Base-by-base conservation (phyloP, 2,329 filamentous ascomycete genomes). In the Raffaelea ambrosiae region DNA sequence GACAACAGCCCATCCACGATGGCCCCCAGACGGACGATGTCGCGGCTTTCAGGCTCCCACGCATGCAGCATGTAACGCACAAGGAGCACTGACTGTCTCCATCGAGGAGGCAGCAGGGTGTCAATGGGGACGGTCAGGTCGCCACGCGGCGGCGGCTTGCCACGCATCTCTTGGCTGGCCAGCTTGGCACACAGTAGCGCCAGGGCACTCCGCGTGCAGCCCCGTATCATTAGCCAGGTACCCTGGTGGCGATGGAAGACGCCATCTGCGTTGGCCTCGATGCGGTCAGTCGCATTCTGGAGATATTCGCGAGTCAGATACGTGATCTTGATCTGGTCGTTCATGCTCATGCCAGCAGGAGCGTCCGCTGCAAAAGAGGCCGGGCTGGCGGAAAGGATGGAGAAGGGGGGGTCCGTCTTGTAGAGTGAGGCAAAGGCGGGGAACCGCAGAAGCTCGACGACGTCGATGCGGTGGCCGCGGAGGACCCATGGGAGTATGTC, bases 201-300 rank as follows among this genome's bases (percentile, higher is more conserved):
- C 20, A 51, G 35, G 2, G 47, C 49, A 23, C 46, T 51, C 2
- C 49, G 23, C 11, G 46, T 44, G 14, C 46, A 48, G 18, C 43
- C 46, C 16, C 49, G 49, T 5, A 51, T 40, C 23, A 40, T 44
- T 3, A 51, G 44, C 49, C 49, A 51, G 4, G 46, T 31, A 5
- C 49, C 49, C 10, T 51, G 49, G 46, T 51, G 49, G 20, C 49
- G 49, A n/a, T 51, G 49, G 40, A 44, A 48, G 29, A 47, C 38
- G 3, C 47, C 47, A 13, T 47, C 41, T 7, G 44, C 31, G 5
- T 46, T 47, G 38, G 47, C 47, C 13, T 51, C 44, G 41, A 51
- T 51, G 44, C 47, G 50, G 29, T 44, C 29, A 13, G 40, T 35
- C 3, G 47, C 48, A 16, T 49, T 49, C 18, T 26, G 29, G 3